These are phyloP conservation scores for Myxozyma melibiosi DNA, from an alignment of 805 yeast genomes.

Conservation along the genomic window DNA sequence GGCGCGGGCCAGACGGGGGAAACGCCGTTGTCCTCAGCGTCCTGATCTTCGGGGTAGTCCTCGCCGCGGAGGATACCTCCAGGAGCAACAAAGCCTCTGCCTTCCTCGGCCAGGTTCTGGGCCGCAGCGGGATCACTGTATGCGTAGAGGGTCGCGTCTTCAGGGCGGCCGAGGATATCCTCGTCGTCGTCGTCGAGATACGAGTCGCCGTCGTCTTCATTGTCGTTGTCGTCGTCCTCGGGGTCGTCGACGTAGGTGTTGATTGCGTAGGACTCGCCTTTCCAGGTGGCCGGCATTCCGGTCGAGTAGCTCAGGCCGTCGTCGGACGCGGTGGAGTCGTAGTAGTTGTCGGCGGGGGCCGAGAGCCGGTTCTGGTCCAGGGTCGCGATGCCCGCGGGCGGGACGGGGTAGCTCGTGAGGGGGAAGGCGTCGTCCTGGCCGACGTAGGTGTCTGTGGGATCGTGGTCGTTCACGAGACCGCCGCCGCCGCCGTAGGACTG, in stretches of 20 bases:
- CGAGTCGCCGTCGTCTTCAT: constrained; percentile 24
- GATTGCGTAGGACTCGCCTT: constrained; percentile 7
- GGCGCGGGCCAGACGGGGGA: constrained; percentile 34
- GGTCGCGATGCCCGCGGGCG: constrained; percentile 4
- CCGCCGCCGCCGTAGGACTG: constrained; percentile 3
- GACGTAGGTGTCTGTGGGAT: not conserved
- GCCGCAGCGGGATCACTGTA: constrained; percentile 4
- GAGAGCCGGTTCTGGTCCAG: not conserved
- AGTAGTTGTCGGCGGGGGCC: not conserved
- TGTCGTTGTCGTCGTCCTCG: constrained; percentile 16
- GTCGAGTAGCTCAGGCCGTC: not conserved
- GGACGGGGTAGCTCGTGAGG: constrained; percentile 6
- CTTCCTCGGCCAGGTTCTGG: constrained; percentile 1
- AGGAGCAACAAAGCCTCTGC: constrained; percentile 3
- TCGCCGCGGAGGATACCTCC: constrained; percentile 6
- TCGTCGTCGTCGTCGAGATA: constrained; percentile 32
- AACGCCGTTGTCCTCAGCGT: not conserved
- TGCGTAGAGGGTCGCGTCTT: not conserved
- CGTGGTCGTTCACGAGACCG: not conserved
- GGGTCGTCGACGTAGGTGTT: constrained; percentile 10
- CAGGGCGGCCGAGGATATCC: constrained; percentile 14
- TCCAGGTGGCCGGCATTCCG: not conserved
- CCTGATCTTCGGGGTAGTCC: constrained; percentile 27
- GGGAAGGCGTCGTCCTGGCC: constrained; percentile 11
- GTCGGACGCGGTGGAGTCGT: constrained; percentile 1